Evolutionary conservation across 768 basidiomycete species (phyloP).

Genomic region (Pulveroboletus sp.): DNA sequence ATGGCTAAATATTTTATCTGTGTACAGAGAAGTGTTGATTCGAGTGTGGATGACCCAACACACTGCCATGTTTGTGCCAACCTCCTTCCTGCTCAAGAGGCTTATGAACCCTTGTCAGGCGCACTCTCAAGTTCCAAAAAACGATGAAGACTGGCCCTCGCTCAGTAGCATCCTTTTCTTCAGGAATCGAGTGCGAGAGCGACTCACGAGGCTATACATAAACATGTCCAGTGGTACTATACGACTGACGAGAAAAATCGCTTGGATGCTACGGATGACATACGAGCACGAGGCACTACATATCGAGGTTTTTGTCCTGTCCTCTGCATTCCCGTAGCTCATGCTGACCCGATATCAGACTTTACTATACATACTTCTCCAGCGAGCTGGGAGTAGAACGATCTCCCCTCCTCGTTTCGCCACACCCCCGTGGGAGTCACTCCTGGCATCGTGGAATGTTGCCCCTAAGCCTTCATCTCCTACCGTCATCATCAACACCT

Average conservation of each 20-base stretch:
- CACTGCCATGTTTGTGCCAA: slow-evolving; percentile 66
- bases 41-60: slow-evolving; percentile 85
- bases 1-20: slow-evolving; percentile 4
- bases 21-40: slow-evolving; percentile 87
- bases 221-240: slow-evolving; percentile 52
- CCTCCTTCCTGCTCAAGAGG: background rate
- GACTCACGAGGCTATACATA: slow-evolving; percentile 67
- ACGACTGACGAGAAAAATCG: slow-evolving; percentile 57
- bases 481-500: slow-evolving; percentile 56
- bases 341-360: slow-evolving; percentile 42
- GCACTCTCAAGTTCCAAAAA: slow-evolving; percentile 82
- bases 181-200: slow-evolving; percentile 69
- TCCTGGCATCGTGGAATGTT: slow-evolving; percentile 45
- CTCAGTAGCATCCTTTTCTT: slow-evolving; percentile 68
- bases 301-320: slow-evolving; percentile 48
- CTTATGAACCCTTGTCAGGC: slow-evolving; percentile 41
- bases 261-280: slow-evolving; percentile 84
- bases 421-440: slow-evolving; percentile 62
- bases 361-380: slow-evolving; percentile 89
- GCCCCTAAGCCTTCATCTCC: slow-evolving; percentile 38
- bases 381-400: slow-evolving; percentile 72
- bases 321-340: background rate
- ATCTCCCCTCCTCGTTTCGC: slow-evolving; percentile 74
- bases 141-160: slow-evolving; percentile 83
- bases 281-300: slow-evolving; percentile 90